Conservation (phyloP, 1,284 basidiomycete species). For the Heterobasidion annosum region DNA sequence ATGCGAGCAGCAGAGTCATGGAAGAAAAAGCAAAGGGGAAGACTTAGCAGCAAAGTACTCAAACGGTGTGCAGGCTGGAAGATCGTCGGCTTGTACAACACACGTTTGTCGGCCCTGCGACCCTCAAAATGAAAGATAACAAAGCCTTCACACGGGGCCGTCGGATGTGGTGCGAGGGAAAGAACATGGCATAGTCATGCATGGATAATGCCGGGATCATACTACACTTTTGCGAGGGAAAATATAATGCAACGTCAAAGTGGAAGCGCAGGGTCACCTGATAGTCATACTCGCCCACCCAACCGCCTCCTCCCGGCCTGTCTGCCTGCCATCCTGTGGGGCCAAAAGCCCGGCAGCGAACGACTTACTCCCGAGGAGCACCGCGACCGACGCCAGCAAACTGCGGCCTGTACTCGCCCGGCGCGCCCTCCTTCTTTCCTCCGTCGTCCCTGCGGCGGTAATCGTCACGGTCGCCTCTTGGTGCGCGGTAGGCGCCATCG, state of each 20-base stretch:
- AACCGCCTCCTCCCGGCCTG: background rate
- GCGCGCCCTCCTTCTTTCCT: constrained; percentile 75
- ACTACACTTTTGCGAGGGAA: background rate
- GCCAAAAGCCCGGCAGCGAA: background rate
- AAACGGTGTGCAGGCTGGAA: background rate
- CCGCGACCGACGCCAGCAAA: constrained; percentile 86
- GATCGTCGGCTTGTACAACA: background rate
- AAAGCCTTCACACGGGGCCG: background rate
- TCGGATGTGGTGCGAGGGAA: background rate
- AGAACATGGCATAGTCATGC: background rate
- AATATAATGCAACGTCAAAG: background rate
- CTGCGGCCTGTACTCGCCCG: constrained; percentile 75
- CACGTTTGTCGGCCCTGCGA: background rate
- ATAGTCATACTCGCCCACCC: background rate
- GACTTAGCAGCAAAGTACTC: no score
- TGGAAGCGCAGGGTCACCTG: background rate
- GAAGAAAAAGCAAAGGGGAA: background rate
- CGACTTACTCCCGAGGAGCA: constrained; percentile 50
- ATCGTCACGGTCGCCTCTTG: constrained; percentile 83
- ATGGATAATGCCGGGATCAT: background rate
- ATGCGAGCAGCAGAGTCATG: background rate
- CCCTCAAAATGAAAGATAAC: no score
- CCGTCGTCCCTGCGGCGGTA: constrained; percentile 34
- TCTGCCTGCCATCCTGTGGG: background rate
- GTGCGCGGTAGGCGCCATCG: constrained; percentile 78